Evolutionary conservation across 257 asterid species (phyloP).

Genomic region (Paraleonurus japonicus): DNA sequence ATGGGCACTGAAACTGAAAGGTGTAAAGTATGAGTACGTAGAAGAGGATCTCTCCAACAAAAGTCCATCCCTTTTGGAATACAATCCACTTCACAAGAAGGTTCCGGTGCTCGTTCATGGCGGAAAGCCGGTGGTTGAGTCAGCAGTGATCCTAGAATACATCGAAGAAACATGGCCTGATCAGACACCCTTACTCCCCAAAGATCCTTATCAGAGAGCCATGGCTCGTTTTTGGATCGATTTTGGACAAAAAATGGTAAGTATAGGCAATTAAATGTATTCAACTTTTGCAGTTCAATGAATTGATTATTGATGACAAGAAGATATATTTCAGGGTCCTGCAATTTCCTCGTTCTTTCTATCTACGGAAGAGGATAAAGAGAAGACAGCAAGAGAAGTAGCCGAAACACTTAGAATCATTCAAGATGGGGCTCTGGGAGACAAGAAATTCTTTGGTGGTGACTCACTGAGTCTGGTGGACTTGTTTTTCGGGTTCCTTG

Average conservation of each 20-base stretch:
- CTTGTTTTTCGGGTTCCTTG: conserved; percentile 39
- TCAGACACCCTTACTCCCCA: conserved; percentile 31
- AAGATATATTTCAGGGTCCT: conserved; percentile 14
- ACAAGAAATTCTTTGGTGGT: conserved; percentile 45
- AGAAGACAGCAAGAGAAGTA: conserved; percentile 21
- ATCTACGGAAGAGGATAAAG: conserved; percentile 32
- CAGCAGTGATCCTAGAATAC: conserved; percentile 34
- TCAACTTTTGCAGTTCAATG: neutral
- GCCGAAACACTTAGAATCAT: conserved; percentile 29
- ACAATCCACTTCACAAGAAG: conserved; percentile 40
- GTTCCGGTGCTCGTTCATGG: conserved; percentile 45
- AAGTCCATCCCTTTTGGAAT: conserved; percentile 33
- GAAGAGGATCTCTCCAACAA: conserved; percentile 39
- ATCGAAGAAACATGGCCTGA: conserved; percentile 43
- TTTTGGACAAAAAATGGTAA: conserved; percentile 36
- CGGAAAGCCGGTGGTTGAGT: conserved; percentile 33
- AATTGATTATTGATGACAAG: neutral
- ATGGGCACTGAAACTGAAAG: conserved; percentile 42
- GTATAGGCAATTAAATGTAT: neutral
- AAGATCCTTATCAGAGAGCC: conserved; percentile 38
- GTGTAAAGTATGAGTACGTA: conserved; percentile 34
- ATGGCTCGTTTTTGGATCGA: conserved; percentile 40
- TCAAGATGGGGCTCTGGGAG: conserved; percentile 45
- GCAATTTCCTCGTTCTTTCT: conserved; percentile 23
- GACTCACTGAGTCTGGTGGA: conserved; percentile 39